A percentile compares a stretch with the other conserved stretches of the same genome.
phyloP scores from a whole-genome alignment of 306 rosid species.

The Vicia faba region DNA sequence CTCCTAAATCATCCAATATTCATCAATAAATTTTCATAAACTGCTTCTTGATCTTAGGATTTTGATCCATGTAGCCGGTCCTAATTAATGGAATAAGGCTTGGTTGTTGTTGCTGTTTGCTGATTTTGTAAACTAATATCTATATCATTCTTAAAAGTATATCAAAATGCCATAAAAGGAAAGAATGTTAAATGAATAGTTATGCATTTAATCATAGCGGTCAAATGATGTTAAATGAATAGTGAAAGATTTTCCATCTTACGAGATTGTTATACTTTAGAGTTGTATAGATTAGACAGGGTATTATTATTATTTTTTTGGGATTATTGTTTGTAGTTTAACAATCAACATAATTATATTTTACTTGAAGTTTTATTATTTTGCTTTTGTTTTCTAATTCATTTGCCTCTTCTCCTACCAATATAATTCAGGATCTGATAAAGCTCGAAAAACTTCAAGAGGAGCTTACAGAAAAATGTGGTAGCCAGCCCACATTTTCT shows the following conservation, averaged over 20 bases:
- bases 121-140: conserved; percentile 13
- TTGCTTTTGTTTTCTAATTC: conserved; percentile 31
- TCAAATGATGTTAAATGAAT: neutral
- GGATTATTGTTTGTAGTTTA: neutral
- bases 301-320: neutral
- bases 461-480: conserved; percentile 76
- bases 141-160: conserved; percentile 25
- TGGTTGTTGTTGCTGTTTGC: no score
- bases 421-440: conserved; percentile 67
- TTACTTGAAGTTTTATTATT: conserved; percentile 18
- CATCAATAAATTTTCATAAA: conserved; percentile 27
- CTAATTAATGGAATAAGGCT: no score
- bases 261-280: neutral
- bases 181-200: neutral
- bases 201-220: neutral
- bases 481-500: conserved; percentile 68
- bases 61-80: neutral
- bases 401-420: conserved; percentile 37
- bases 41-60: conserved; percentile 19
- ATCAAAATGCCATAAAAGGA: neutral
- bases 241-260: neutral
- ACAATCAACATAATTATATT: no score
- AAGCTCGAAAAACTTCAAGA: conserved; percentile 82
- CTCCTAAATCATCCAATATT: conserved; percentile 32
- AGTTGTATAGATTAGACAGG: neutral